Evolutionary conservation across 2,329 filamentous ascomycete genomes (phyloP).

Genomic region (Colletotrichum sp.): DNA sequence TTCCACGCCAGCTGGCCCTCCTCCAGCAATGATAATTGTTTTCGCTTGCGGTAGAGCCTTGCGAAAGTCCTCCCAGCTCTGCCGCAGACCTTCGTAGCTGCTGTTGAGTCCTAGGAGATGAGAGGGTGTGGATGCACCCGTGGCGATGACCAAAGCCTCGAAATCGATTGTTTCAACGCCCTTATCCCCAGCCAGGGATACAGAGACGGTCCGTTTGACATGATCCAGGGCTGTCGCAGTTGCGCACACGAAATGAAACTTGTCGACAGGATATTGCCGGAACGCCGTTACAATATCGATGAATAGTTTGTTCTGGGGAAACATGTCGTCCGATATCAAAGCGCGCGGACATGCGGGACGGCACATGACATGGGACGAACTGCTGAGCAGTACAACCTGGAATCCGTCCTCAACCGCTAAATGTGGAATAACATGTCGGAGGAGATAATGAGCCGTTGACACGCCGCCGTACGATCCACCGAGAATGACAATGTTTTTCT

Average conservation of each 20-base stretch:
- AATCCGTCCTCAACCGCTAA: constrained; percentile 39
- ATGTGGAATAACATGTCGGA: constrained; percentile 54
- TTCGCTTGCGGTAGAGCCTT: constrained; percentile 41
- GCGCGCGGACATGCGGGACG: constrained; percentile 51
- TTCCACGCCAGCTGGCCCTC: constrained; percentile 56
- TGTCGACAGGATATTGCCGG: constrained; percentile 37
- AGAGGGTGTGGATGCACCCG: constrained; percentile 49
- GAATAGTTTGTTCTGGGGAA: constrained; percentile 50
- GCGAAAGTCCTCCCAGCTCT: constrained; percentile 44
- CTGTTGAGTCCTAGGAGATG: constrained; percentile 45
- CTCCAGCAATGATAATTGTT: constrained; percentile 53
- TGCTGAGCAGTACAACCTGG: constrained; percentile 47
- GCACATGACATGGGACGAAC: constrained; percentile 44
- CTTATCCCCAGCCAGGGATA: constrained; percentile 21
- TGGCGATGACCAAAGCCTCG: constrained; percentile 54
- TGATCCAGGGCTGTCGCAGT: constrained; percentile 40
- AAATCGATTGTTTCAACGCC: constrained; percentile 33
- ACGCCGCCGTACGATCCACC: constrained; percentile 59
- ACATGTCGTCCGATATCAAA: constrained; percentile 47
- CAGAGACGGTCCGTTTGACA: constrained; percentile 33
- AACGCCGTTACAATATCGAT: constrained; percentile 41
- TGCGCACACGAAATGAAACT: constrained; percentile 48
- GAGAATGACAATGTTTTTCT: constrained; percentile 53
- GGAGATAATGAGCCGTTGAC: constrained; percentile 56
- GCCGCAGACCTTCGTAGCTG: constrained; percentile 35